These are phyloP conservation scores for Dryas octopetala DNA, from an alignment of 306 rosid genomes.

Conservation along the genomic window DNA sequence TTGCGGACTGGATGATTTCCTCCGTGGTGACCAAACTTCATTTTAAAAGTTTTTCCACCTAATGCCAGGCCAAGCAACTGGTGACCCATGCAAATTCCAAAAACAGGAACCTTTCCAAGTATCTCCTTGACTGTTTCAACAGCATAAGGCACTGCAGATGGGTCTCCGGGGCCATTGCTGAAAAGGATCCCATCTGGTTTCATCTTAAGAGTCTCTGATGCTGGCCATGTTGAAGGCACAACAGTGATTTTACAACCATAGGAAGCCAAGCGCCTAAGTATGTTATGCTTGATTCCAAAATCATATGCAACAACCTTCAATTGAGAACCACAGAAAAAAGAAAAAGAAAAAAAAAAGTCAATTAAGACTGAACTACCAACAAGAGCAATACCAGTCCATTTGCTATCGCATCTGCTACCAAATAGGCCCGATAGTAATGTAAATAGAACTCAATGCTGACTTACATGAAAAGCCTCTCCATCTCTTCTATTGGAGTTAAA, in stretches of 20 bases:
- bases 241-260: conserved; percentile 89
- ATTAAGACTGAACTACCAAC: background rate
- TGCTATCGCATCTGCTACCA: too few species aligned
- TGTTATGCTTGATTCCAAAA: conserved; percentile 94
- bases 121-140: conserved; percentile 81
- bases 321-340: conserved; percentile 22
- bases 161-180: conserved; percentile 99
- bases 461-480: conserved; percentile 63
- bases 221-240: conserved; percentile 88
- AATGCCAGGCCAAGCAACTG: conserved; percentile 94
- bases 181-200: conserved; percentile 88
- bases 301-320: conserved; percentile 88
- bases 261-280: conserved; percentile 84
- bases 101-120: conserved; percentile 87
- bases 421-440: background rate
- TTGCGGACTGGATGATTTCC: conserved; percentile 98
- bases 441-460: conserved; percentile 5
- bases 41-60: conserved; percentile 91
- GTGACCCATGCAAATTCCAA: conserved; percentile 99
- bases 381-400: background rate
- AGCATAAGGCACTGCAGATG: conserved; percentile 95
- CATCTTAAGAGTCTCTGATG: conserved; percentile 74
- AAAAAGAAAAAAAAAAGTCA: conserved; percentile 19
- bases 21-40: conserved; percentile 99
- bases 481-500: conserved; percentile 42